Conservation (phyloP, 441 rosid species). For the Pelargonium cotyledonis region DNA sequence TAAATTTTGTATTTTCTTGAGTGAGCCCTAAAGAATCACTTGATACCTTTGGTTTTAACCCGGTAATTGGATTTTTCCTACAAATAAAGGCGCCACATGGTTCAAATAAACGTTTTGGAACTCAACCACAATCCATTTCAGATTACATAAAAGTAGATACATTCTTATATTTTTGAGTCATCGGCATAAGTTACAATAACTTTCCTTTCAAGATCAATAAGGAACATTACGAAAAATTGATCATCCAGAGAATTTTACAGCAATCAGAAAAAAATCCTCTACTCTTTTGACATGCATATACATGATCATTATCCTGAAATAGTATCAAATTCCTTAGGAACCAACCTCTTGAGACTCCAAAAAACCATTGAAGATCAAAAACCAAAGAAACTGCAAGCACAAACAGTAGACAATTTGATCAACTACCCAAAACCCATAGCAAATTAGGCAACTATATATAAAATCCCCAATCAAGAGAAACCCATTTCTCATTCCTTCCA, state of each 20-base stretch:
- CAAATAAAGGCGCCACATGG: slow-evolving; percentile 4
- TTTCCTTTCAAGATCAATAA: too few relatives aligned
- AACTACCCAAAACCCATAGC: neutral
- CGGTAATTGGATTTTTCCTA: slow-evolving; percentile 12
- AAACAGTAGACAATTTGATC: neutral
- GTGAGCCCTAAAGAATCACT: slow-evolving; percentile 12
- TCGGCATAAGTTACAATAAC: neutral
- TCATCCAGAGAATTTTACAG: neutral
- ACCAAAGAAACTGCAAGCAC: neutral
- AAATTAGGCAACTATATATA: neutral
- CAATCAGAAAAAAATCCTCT: neutral
- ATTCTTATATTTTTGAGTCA: neutral
- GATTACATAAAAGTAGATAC: neutral
- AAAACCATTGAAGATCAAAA: neutral
- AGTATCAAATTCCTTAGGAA: too few relatives aligned
- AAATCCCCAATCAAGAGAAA: neutral
- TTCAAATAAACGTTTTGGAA: neutral
- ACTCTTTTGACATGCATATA: neutral
- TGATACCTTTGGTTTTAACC: slow-evolving; percentile 1
- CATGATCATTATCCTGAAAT: too few relatives aligned
- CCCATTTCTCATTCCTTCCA: neutral
- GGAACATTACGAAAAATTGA: neutral
- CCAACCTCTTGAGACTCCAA: neutral
- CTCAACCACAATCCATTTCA: neutral
- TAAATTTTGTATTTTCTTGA: slow-evolving; percentile 9